Evolutionary conservation across 129 eudicot species (phyloP), one percentile per base, ranked within the genome.

Genomic region (Helianthus tuberosus): DNA sequence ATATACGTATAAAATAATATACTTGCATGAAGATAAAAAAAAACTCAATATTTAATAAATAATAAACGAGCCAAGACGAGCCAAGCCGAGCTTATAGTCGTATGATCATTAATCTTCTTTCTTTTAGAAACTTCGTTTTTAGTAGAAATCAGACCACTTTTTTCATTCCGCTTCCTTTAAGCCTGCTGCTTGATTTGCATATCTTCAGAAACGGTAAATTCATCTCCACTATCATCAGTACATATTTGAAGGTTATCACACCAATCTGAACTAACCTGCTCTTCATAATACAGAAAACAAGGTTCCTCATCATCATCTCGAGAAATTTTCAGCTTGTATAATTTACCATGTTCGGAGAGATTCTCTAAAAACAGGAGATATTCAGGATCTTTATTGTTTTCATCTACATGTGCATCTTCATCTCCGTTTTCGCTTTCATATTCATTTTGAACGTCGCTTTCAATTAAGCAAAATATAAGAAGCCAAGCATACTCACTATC

Each of bases 281-380:
- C 47, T 66, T 79, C 75, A 50, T 79, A 79, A 32, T 57, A 53
- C 3, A 79, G 11, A 66, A 17, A 79, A 46, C 7, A 6, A 32
- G 74, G 62, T 8, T 54, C 4, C 61, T 73, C 74, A 3, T 79
- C 54, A 8, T 69, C 12, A n/a, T n/a, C n/a, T 79, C 39, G 32
- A 11, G 48, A 55, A 50, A 67, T 16, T 50, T 74, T 53, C 59
- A 79, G 75, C 35, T 68, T 75, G 59, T 79, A 79, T 12, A 69
- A 48, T 73, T 73, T 73, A 20, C 79, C 83, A 59, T 67, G 48
- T 60, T 20, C 58, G 23, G 48, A 35, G 27, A 79, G 64, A 11
- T 58, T 53, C 50, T 79, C 68, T 49, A 73, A 67, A 52, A 79
- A 79, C 75, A 47, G 25, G 64, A 5, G 15, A 66, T 79, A 79